Percentiles rank a stretch among this genome's conserved stretches.
phyloP scores from a whole-genome alignment of 768 basidiomycete species.

The Hypsizygus marmoreus region DNA sequence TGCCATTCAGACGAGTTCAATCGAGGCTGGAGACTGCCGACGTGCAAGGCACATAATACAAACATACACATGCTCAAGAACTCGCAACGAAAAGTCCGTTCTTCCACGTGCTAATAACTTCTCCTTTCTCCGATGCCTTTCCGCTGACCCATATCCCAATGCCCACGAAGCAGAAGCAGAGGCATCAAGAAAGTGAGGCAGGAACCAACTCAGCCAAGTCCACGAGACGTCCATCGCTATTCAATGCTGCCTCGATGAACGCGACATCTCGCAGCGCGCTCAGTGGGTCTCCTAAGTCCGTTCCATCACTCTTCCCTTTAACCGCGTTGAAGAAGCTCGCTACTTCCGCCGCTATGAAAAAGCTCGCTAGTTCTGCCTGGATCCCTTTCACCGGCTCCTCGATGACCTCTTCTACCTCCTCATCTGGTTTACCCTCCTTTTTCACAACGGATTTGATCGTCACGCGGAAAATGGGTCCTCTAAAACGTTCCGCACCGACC shows the following conservation, averaged over 20 bases:
- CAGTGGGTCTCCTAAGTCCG: conserved; percentile 55
- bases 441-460: conserved; percentile 39
- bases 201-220: conserved; percentile 48
- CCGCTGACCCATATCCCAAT: neutral
- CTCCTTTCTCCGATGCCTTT: neutral
- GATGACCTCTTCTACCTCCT: conserved; percentile 51
- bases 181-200: conserved; percentile 2
- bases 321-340: conserved; percentile 60
- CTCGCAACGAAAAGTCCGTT: neutral
- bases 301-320: conserved; percentile 49
- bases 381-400: conserved; percentile 56
- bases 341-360: too few relatives aligned
- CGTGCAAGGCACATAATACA: neutral
- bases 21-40: too few relatives aligned
- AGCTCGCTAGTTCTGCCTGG: conserved; percentile 54
- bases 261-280: conserved; percentile 75
- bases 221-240: conserved; percentile 60
- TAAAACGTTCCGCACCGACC: conserved; percentile 23
- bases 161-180: neutral
- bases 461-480: conserved; percentile 33
- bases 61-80: neutral
- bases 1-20: too few relatives aligned
- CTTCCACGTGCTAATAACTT: neutral
- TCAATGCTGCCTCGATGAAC: conserved; percentile 76
- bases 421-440: conserved; percentile 38